A percentile compares a stretch with the other conserved stretches of the same genome.
Conservation (phyloP, 352 stramenopile species). For the Phytophthora constricta region DNA sequence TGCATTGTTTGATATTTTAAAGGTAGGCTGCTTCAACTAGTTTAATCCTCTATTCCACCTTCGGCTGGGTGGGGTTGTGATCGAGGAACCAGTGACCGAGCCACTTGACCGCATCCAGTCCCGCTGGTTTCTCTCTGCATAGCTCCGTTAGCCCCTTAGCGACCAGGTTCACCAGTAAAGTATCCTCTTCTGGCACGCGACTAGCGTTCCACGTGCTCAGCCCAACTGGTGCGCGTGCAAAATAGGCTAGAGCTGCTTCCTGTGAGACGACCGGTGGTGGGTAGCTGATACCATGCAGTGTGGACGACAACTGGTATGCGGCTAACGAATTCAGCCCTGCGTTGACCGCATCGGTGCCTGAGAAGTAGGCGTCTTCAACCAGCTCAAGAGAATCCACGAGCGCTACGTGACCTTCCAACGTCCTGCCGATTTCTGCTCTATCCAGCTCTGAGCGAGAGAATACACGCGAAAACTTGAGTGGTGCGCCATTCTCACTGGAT, state of each 20-base stretch:
- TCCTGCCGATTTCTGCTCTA: slow-evolving; percentile 53
- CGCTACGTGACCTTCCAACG: slow-evolving; percentile 65
- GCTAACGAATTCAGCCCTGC: slow-evolving; percentile 43
- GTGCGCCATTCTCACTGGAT: slow-evolving; percentile 27
- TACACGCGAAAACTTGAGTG: slow-evolving; percentile 70
- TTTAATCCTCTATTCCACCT: slow-evolving; percentile 53
- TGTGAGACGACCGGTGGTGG: slow-evolving; percentile 65
- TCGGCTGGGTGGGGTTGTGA: slow-evolving; percentile 89
- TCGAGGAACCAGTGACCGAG: slow-evolving; percentile 86
- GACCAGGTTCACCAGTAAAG: slow-evolving; percentile 70
- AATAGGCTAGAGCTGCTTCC: slow-evolving; percentile 64
- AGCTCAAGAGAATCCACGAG: slow-evolving; percentile 74
- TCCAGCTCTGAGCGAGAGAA: slow-evolving; percentile 63
- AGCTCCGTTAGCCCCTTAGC: slow-evolving; percentile 79
- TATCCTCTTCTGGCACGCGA: slow-evolving; percentile 37
- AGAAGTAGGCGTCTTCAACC: slow-evolving; percentile 72
- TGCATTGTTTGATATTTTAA: not conserved
- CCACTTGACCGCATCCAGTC: slow-evolving; percentile 80
- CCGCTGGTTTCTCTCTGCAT: slow-evolving; percentile 79
- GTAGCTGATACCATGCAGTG: slow-evolving; percentile 59
- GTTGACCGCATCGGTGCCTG: slow-evolving; percentile 47
- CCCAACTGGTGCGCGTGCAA: slow-evolving; percentile 60
- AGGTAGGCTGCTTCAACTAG: not conserved
- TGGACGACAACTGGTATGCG: slow-evolving; percentile 71
- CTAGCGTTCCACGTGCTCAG: slow-evolving; percentile 58